phyloP scores from a whole-genome alignment of 345 rosid genomes.

The Rhizophora apiculata region DNA sequence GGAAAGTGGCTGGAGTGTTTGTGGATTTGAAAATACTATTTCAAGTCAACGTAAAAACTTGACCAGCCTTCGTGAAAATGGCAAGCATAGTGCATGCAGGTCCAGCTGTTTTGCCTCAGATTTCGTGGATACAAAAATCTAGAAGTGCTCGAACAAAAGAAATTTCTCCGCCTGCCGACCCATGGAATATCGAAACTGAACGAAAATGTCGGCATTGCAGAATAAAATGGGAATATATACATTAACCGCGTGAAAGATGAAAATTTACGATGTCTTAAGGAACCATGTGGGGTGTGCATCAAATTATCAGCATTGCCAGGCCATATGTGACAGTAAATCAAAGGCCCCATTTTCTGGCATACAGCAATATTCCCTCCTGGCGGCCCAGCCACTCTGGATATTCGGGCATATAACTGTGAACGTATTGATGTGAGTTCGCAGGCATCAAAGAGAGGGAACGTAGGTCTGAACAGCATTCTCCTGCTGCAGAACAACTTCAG shows the following conservation, averaged over 20 bases:
- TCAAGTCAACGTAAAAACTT: background rate
- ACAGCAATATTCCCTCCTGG: background rate
- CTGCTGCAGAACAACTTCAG: slow-evolving; percentile 26
- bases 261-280: background rate
- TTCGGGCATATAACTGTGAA: background rate
- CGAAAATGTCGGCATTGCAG: background rate
- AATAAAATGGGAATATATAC: background rate
- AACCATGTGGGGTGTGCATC: background rate
- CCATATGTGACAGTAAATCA: background rate
- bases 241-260: background rate
- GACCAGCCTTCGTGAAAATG: background rate
- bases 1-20: no score
- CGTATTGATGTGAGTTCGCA: slow-evolving; percentile 12
- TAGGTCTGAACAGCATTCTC: slow-evolving; percentile 18
- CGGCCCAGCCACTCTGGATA: slow-evolving; percentile 6
- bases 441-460: slow-evolving; percentile 11
- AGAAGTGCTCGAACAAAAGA: no score
- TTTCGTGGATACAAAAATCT: background rate
- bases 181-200: no score
- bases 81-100: background rate
- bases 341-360: background rate
- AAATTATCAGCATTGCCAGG: background rate
- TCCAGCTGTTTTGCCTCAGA: background rate
- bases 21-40: background rate
- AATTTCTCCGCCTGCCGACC: no score